Base-by-base conservation (phyloP, 2,329 filamentous ascomycete species). In the Bimuria novae-zelandiae region DNA sequence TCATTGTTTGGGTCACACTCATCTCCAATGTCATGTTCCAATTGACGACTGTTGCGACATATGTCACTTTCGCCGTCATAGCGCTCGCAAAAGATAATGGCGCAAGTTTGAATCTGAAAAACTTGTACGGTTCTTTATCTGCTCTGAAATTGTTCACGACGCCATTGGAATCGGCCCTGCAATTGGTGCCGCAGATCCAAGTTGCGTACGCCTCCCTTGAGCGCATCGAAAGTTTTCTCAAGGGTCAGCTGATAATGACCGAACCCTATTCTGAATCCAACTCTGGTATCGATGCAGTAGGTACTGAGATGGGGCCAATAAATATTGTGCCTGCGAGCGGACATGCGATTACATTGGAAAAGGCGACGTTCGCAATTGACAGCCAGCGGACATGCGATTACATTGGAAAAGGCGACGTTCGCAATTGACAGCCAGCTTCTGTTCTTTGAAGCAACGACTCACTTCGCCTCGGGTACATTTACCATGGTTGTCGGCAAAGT, bases 1-100 rank as follows among this genome's bases (percentile, higher is more conserved):
- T 60, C 17, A 44, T 56, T 5, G 43, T 64, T 8, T 60, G 57
- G 27, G 43, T 62, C 14, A 36, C 61, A n/a, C 41, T 54, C 3
- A 55, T 67, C 14, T 62, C 64, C 11, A 63, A 67, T 27, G 12
- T 52, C 36, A 61, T 64, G 16, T 66, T 63, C 12, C 64, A 67
- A 35, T 33, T 63, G 6, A 56, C 59, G 6, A 54, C 55, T 3
- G 39, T 67, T 7, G 42, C 56, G 14, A 59, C 62, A 17, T 68
- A 63, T 35, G 51, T 60, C 32, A 56, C 58, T 1, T 68, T 59
- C 39, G 60, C 60, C 0, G 42, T 62, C 35, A 60, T 65, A 19
- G 53, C 55, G 3, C 39, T 61, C n/a, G 40, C 42, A 4, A 60
- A 45, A 7, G 23, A 17, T 4, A 43, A 45, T 10, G 55, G 55